Conservation (phyloP, 2,329 filamentous ascomycete genomes). For the Emergomyces pasteurianus region DNA sequence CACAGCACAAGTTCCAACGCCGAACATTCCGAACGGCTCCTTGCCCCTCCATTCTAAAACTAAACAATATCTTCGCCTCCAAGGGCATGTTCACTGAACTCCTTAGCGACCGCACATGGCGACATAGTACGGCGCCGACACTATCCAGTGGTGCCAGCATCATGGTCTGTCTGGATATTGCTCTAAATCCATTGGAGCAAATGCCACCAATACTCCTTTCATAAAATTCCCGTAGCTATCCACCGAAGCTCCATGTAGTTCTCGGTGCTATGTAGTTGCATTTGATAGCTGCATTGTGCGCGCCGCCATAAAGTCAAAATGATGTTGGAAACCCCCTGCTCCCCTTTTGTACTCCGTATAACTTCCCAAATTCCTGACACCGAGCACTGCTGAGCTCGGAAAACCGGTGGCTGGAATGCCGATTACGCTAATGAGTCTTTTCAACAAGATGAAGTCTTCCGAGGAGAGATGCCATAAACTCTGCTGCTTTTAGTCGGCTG, state of each 20-base stretch:
- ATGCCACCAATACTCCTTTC: too few relatives aligned
- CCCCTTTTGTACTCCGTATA: too few relatives aligned
- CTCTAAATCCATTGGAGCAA: too few relatives aligned
- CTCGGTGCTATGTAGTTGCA: too few relatives aligned
- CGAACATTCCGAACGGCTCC: not conserved
- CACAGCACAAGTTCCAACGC: not conserved
- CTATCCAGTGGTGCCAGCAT: not conserved
- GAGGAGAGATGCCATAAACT: not conserved
- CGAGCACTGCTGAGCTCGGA: too few relatives aligned
- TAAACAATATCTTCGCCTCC: not conserved
- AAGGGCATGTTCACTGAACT: too few relatives aligned
- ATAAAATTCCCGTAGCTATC: too few relatives aligned
- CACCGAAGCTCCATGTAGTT: too few relatives aligned
- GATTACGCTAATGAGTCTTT: not conserved
- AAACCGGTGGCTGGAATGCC: not conserved
- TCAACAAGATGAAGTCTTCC: too few relatives aligned
- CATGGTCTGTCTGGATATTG: not conserved
- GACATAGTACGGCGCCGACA: not conserved
- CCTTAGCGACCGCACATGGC: not conserved
- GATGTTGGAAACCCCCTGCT: not conserved
- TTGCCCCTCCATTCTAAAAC: not conserved
- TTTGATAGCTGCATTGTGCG: too few relatives aligned
- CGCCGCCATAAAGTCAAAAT: not conserved
- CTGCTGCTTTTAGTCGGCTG: not conserved
- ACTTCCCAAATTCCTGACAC: not conserved